Evolutionary conservation across 441 rosid genomes (phyloP).

Genomic region (Adansonia grandidieri): DNA sequence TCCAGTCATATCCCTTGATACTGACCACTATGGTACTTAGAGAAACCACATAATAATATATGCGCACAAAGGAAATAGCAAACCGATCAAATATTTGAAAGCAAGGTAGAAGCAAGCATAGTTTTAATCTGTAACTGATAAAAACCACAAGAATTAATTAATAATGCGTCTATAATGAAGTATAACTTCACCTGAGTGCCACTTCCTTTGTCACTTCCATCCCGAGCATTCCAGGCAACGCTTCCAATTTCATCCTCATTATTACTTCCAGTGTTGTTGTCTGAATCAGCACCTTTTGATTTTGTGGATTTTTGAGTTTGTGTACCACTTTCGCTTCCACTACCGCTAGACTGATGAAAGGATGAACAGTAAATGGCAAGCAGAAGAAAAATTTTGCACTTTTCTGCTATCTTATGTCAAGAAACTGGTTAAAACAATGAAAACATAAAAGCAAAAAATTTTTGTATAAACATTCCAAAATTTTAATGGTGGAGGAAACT

Average conservation of each 20-base stretch:
- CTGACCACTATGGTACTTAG: not conserved
- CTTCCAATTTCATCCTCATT: conserved; percentile 46
- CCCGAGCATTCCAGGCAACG: conserved; percentile 36
- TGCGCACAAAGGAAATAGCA: conserved; percentile 2
- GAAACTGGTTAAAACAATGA: conserved; percentile 12
- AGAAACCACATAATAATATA: not conserved
- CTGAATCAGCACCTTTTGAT: conserved; percentile 40
- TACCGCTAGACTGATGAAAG: conserved; percentile 53
- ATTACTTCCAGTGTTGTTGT: conserved; percentile 44
- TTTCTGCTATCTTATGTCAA: conserved; percentile 24
- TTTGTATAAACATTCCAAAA: conserved; percentile 16
- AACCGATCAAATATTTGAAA: conserved; percentile 14
- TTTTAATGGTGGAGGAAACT: not conserved
- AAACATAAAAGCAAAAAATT: conserved; percentile 3
- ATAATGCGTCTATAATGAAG: not conserved
- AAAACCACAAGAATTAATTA: not conserved
- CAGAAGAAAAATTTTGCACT: conserved; percentile 16
- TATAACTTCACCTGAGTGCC: conserved; percentile 51
- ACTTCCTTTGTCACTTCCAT: conserved; percentile 57
- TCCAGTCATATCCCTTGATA: not conserved
- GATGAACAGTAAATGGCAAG: conserved; percentile 31
- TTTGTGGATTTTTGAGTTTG: conserved; percentile 42
- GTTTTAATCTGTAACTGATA: not conserved
- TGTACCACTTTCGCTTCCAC: conserved; percentile 54
- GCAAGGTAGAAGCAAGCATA: conserved; percentile 10